phyloP scores from a whole-genome alignment of 2,329 filamentous ascomycete genomes.

The Beauveria asiatica region DNA sequence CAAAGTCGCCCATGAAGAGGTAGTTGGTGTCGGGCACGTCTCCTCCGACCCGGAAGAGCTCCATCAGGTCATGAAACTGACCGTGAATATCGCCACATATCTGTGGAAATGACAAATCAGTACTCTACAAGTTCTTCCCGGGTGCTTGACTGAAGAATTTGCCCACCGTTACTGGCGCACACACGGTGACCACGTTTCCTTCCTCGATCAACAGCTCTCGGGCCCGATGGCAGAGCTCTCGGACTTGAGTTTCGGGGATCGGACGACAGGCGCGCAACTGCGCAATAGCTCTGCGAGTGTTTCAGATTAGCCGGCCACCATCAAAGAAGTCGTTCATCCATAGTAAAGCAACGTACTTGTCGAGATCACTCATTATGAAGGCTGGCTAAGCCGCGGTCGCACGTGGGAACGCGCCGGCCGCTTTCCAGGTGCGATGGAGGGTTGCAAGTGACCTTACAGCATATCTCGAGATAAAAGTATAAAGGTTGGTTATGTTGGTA shows the following conservation, averaged over 20 bases:
- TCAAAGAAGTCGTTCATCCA: neutral
- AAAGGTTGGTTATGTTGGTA: neutral
- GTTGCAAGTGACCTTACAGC: neutral
- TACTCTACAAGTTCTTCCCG: neutral
- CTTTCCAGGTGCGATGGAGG: conserved; percentile 3
- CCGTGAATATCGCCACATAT: conserved; percentile 97
- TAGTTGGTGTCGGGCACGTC: conserved; percentile 95
- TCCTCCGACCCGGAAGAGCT: conserved; percentile 86
- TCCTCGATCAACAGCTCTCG: conserved; percentile 94
- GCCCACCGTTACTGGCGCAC: conserved; percentile 82
- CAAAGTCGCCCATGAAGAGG: conserved; percentile 97
- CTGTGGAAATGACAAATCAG: conserved; percentile 28
- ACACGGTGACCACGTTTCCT: conserved; percentile 91
- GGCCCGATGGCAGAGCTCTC: conserved; percentile 95
- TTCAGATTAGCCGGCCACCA: neutral
- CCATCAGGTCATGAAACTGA: conserved; percentile 95
- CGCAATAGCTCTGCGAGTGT: conserved; percentile 68
- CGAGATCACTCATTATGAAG: conserved; percentile 77
- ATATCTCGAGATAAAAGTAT: neutral
- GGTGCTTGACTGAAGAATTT: neutral
- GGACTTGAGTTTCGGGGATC: conserved; percentile 90
- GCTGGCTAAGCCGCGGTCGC: conserved; percentile 12
- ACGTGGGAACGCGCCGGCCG: conserved; percentile 17
- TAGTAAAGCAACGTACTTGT: conserved; percentile 54
- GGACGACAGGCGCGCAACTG: conserved; percentile 92